Base-by-base conservation (phyloP, 352 stramenopile genomes). In the Phytophthora podocarpi region DNA sequence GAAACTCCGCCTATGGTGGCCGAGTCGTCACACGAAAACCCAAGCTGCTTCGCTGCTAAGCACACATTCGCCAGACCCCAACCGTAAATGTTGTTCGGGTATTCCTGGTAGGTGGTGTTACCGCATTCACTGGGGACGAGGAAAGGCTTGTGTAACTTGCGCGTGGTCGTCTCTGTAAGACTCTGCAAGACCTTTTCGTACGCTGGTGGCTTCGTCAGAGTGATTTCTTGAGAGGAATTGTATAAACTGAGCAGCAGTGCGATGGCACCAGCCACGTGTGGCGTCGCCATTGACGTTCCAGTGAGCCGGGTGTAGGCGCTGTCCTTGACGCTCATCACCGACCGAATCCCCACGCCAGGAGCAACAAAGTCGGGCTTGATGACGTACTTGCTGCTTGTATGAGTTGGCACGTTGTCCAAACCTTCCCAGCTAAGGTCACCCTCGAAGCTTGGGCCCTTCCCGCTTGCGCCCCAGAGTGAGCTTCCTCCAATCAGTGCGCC, bases 81-180 rank as follows among this genome's bases (percentile, higher is more conserved):
- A 9, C 82, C 80, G 56, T 92, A 92, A 35, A 92, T 89, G 46
- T 92, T 92, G 64, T 92, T 92, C 1, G 82, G 82, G 20, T 78
- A 92, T 41, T 82, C 41, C 34, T 79, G 55, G 55, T 90, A 92
- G 2, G 67, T 74, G 10, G 76, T 90, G 31, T 85, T 84, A 3
- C 80, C 82, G 30, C 83, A 92, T 31, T 55, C 55, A 37, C 75
- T 87, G 4, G 79, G 80, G 18, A 92, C 80, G 23, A 92, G 59
- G 45, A 92, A 88, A 16, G 82, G 80, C 23, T 89, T 90, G 36
- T 67, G 70, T 15, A 92, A 47, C 24, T 71, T 67, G 13, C 80
- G 72, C 5, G 61, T 76, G 1, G 80, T 70, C 18, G 77, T 87
- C 1, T 57, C 31, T 3, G 71, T 59, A 12, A 90, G 47, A 43